Conservation (phyloP, 331 rosid genomes). For the Ulmus americana region DNA sequence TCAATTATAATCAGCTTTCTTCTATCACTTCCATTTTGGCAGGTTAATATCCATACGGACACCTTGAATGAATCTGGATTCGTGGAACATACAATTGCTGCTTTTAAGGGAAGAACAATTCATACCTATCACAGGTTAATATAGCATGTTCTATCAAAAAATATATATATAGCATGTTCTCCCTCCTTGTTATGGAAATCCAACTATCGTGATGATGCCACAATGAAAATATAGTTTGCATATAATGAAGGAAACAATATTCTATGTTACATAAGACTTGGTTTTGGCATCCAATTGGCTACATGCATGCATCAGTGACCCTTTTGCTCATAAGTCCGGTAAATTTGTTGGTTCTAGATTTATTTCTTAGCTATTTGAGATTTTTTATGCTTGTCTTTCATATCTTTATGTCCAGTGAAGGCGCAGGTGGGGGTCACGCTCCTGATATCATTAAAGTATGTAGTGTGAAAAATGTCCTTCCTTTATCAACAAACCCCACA, state of each 20-base stretch:
- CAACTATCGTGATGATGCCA: background rate
- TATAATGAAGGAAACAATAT: background rate
- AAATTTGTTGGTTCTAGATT: background rate
- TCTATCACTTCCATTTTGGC: slow-evolving; percentile 18
- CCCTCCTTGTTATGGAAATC: too few relatives aligned
- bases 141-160: too few relatives aligned
- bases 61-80: slow-evolving; percentile 93
- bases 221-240: background rate
- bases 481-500: slow-evolving; percentile 86
- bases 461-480: slow-evolving; percentile 69
- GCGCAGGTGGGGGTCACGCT: slow-evolving; percentile 98
- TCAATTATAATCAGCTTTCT: slow-evolving; percentile 7
- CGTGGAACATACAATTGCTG: slow-evolving; percentile 79
- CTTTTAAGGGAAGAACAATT: slow-evolving; percentile 89
- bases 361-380: slow-evolving; percentile 4
- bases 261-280: slow-evolving; percentile 15
- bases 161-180: slow-evolving; percentile 14
- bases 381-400: slow-evolving; percentile 18
- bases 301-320: slow-evolving; percentile 18
- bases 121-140: slow-evolving; percentile 53
- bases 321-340: background rate
- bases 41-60: slow-evolving; percentile 95
- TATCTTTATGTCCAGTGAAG: slow-evolving; percentile 59
- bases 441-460: slow-evolving; percentile 90
- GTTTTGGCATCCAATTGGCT: slow-evolving; percentile 10